Conservation (phyloP, 106 monocot species). For the Agapanthus africanus region DNA sequence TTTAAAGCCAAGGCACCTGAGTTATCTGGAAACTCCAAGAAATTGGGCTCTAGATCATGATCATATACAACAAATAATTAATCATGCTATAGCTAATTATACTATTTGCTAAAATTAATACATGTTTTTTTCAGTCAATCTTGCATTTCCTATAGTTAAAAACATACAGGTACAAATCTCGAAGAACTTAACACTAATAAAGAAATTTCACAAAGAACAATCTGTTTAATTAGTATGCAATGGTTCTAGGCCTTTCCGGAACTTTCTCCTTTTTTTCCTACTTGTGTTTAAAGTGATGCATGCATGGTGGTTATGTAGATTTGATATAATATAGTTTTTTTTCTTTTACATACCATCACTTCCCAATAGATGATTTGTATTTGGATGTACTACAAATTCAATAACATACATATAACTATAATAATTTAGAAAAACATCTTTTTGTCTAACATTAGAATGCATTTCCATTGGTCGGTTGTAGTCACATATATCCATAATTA, state of each 20-base stretch:
- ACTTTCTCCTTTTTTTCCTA: no score
- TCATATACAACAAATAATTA: neutral
- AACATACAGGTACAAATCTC: constrained; percentile 9
- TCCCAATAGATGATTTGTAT: no score
- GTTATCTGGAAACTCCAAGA: constrained; percentile 3
- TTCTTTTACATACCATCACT: no score
- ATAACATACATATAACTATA: no score
- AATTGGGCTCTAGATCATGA: neutral
- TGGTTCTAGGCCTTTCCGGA: neutral
- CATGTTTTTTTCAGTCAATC: neutral
- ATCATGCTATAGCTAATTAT: neutral
- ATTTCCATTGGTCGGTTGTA: no score
- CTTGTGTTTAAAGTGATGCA: no score
- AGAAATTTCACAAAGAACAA: neutral
- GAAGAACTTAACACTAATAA: neutral
- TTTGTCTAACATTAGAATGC: no score
- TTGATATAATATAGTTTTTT: no score
- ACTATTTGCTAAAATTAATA: neutral
- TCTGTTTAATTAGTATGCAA: neutral
- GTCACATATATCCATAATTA: no score
- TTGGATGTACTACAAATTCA: no score
- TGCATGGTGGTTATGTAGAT: no score
- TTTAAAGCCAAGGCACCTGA: constrained; percentile 1
- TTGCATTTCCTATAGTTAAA: neutral
- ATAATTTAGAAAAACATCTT: no score